Evolutionary conservation across 2,329 filamentous ascomycete genomes (phyloP).

Genomic region (Colletotrichum euphorbiae): DNA sequence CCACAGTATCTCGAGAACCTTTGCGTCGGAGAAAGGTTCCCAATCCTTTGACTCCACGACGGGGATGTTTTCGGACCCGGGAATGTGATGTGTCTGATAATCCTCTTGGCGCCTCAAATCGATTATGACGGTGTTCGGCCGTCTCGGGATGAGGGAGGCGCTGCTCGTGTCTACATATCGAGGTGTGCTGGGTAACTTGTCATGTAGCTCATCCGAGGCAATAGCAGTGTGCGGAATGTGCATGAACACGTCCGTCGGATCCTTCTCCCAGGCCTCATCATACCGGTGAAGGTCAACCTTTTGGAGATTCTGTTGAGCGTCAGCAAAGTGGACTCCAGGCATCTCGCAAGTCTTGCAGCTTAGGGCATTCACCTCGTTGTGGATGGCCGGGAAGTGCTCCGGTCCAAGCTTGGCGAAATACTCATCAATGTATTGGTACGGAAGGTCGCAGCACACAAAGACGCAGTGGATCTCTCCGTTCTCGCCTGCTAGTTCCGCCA

Average conservation of each 20-base stretch:
- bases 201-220: not conserved
- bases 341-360: not conserved
- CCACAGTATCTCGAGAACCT: slow-evolving; percentile 60
- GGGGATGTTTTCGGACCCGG: slow-evolving; percentile 58
- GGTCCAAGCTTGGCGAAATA: slow-evolving; percentile 68
- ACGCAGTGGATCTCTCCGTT: slow-evolving; percentile 64
- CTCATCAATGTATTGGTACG: slow-evolving; percentile 71
- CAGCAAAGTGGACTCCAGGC: slow-evolving; percentile 34
- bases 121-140: slow-evolving; percentile 51
- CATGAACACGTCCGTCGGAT: slow-evolving; percentile 52
- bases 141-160: slow-evolving; percentile 16
- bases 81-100: slow-evolving; percentile 56
- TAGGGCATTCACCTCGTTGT: slow-evolving; percentile 50
- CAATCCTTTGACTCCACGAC: slow-evolving; percentile 50
- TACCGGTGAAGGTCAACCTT: slow-evolving; percentile 66
- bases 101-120: slow-evolving; percentile 58
- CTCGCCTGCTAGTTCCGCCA: slow-evolving; percentile 56
- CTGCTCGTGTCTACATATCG: slow-evolving; percentile 22
- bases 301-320: slow-evolving; percentile 53
- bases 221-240: slow-evolving; percentile 12
- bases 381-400: slow-evolving; percentile 61
- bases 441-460: slow-evolving; percentile 72
- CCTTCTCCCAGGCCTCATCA: slow-evolving; percentile 65
- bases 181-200: slow-evolving; percentile 19
- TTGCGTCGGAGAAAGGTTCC: slow-evolving; percentile 60